Evolutionary conservation across 1,139 yeast species (phyloP).

Genomic region (Debaryomyces fabryi): DNA sequence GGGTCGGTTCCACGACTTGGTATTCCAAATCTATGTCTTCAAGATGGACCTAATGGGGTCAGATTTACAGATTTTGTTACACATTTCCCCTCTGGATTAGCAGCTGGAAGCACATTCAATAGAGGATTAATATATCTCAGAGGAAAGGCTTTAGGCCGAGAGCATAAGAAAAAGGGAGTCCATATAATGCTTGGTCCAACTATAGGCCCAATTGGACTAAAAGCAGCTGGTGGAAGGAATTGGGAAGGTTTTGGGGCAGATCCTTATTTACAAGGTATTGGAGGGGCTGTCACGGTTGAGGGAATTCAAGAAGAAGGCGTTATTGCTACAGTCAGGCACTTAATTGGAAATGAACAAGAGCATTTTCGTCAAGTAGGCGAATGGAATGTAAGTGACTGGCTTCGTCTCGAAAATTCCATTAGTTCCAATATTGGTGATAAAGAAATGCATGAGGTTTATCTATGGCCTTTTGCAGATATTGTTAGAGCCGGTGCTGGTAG

Average conservation of each 20-base stretch:
- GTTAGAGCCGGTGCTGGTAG: slow-evolving; percentile 63
- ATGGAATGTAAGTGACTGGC: slow-evolving; percentile 53
- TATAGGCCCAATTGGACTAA: slow-evolving; percentile 64
- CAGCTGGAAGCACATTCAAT: slow-evolving; percentile 62
- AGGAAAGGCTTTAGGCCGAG: slow-evolving; percentile 61
- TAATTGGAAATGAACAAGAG: slow-evolving; percentile 67
- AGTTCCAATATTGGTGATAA: slow-evolving; percentile 62
- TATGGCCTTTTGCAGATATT: slow-evolving; percentile 71
- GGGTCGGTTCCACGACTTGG: slow-evolving; percentile 61
- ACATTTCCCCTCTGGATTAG: slow-evolving; percentile 60
- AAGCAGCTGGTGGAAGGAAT: slow-evolving; percentile 66
- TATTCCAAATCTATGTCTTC: slow-evolving; percentile 60
- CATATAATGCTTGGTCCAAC: slow-evolving; percentile 64
- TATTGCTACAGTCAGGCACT: slow-evolving; percentile 56
- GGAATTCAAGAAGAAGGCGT: slow-evolving; percentile 65
- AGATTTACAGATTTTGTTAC: slow-evolving; percentile 60
- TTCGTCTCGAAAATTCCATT: slow-evolving; percentile 37
- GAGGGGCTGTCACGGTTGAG: slow-evolving; percentile 54
- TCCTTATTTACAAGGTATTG: slow-evolving; percentile 62
- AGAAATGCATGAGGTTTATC: slow-evolving; percentile 62
- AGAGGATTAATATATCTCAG: slow-evolving; percentile 52
- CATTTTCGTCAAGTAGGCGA: slow-evolving; percentile 62
- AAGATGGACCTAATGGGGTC: slow-evolving; percentile 69
- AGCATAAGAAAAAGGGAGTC: slow-evolving; percentile 59
- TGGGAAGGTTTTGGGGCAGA: slow-evolving; percentile 72